phyloP scores from a whole-genome alignment of 345 rosid genomes.

The Salix arbutifolia region DNA sequence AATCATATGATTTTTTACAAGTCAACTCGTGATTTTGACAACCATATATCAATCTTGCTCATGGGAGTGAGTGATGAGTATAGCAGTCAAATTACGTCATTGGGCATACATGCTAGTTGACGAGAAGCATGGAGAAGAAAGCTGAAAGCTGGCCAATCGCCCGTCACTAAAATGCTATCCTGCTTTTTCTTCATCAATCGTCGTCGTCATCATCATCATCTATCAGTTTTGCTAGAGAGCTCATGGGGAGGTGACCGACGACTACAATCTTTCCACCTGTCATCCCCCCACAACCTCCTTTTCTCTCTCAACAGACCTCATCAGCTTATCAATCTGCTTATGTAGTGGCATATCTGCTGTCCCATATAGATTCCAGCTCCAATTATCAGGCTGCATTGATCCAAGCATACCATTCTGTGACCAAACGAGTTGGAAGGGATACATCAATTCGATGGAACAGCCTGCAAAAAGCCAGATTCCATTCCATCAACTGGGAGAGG shows the following conservation, averaged over 20 bases:
- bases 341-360: neutral
- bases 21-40: no score
- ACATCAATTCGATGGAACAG: neutral
- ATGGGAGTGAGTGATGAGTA: neutral
- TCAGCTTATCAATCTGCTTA: neutral
- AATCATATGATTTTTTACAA: no score
- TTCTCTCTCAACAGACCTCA: neutral
- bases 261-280: conserved; percentile 18
- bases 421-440: neutral
- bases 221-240: neutral
- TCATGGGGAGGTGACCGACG: neutral
- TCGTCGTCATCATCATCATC: conserved; percentile 10
- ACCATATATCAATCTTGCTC: neutral
- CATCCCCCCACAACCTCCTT: conserved; percentile 6
- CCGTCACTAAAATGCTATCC: conserved; percentile 16
- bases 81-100: neutral
- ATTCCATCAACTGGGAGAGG: neutral
- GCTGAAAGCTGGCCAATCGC: conserved; percentile 9
- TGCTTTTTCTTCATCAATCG: neutral
- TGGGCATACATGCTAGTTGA: neutral
- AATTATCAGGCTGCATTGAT: neutral
- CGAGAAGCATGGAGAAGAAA: conserved; percentile 4
- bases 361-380: neutral
- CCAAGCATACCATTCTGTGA: neutral
- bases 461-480: neutral